Conservation (phyloP, 805 yeast species). For the Cyberlindnera euphorbiae region DNA sequence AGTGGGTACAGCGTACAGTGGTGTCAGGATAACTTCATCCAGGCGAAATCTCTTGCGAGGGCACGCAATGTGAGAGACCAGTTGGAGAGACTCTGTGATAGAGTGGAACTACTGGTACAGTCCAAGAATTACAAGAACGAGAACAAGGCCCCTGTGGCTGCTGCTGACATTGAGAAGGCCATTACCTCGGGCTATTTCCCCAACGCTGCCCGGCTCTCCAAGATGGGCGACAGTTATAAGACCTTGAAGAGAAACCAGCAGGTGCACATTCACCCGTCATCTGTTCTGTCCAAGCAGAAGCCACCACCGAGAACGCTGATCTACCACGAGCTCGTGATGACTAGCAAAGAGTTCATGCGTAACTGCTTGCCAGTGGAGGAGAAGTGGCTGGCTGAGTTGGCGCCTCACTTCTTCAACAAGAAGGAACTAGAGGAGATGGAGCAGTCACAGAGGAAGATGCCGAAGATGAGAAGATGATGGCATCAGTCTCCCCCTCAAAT, state of each 20-base stretch:
- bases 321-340: slow-evolving; percentile 79
- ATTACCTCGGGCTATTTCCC: slow-evolving; percentile 88
- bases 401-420: slow-evolving; percentile 45
- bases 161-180: slow-evolving; percentile 76
- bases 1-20: slow-evolving; percentile 66
- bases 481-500: not conserved
- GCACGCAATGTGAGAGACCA: slow-evolving; percentile 72
- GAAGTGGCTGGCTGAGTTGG: slow-evolving; percentile 67
- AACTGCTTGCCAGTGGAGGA: slow-evolving; percentile 71
- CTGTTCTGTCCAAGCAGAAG: slow-evolving; percentile 54
- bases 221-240: slow-evolving; percentile 66
- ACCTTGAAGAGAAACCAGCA: slow-evolving; percentile 62
- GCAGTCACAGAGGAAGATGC: slow-evolving; percentile 16
- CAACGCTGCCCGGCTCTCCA: slow-evolving; percentile 88
- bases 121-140: slow-evolving; percentile 29
- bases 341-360: slow-evolving; percentile 86
- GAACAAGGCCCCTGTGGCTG: slow-evolving; percentile 45
- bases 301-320: slow-evolving; percentile 74
- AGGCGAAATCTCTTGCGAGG: slow-evolving; percentile 64
- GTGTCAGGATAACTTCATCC: slow-evolving; percentile 83
- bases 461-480: slow-evolving; percentile 15
- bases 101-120: slow-evolving; percentile 41
- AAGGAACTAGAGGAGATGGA: slow-evolving; percentile 19
- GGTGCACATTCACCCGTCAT: slow-evolving; percentile 85
- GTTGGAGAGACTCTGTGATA: slow-evolving; percentile 52